Base-by-base conservation (phyloP, 495 filamentous ascomycete genomes). In the Aspergillus asperescens region DNA sequence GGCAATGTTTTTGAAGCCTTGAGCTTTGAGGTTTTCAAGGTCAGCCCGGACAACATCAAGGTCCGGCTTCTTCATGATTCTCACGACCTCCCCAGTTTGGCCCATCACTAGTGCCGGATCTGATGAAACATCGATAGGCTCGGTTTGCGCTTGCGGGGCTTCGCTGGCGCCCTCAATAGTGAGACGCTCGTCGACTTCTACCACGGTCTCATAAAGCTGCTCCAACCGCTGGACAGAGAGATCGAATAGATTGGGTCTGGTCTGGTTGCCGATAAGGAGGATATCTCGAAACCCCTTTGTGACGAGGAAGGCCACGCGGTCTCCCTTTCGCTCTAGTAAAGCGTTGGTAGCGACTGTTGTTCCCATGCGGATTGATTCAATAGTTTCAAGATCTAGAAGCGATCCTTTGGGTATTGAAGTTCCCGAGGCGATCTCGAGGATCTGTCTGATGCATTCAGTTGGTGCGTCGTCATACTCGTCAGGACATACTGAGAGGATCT, bases 261-360 rank as follows among this genome's bases (percentile, higher is more conserved):
- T 82, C 64, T 91, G 87, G 66, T 86, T 89, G 25, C 85, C 87
- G 52, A 89, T 90, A n/a, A 83, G 78, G 10, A 95, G 75, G 52
- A 87, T 90, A 67, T 96, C 90, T 54, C 83, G 84, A 69, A 96
- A 96, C 0, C 91, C 91, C 62, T 87, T 84, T 1, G 91, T 95
- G 12, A 90, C 86, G 2, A 95, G 76, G 66, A 96, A 77, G 6
- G 87, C 91, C 56, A 90, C 89, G 59, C 80, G 81, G 70, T 94
- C 89, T 13, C 91, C 91, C 67, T 95, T 95, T 41, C 91, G 70
- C 67, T 96, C 91, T 1, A 96, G 73, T 45, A 96, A 68, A 23
- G 87, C 87, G 57, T 91, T 91, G 12, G 87, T 91, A 1, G 87
- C 87, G 23, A 91, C 86, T 7, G 87, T 91, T 15, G 87, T 91